Evolutionary conservation across 176 grass and related monocot genomes (phyloP).

Genomic region (Hordeum marinum): DNA sequence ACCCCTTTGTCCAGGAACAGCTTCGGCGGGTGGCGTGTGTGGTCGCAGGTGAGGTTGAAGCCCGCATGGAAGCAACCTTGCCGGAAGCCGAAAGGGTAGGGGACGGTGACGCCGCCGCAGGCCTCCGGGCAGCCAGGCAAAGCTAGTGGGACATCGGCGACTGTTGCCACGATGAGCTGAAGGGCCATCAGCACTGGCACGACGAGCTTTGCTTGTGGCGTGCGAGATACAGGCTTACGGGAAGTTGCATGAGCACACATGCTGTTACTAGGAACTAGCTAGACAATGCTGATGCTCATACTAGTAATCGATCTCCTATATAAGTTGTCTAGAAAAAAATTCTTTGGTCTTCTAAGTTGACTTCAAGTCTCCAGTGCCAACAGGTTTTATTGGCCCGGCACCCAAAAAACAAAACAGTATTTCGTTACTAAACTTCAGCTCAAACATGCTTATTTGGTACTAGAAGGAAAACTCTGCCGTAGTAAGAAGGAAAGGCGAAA

Average conservation of each 20-base stretch:
- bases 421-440: too few relatives aligned
- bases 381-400: too few relatives aligned
- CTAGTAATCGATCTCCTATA: too few relatives aligned
- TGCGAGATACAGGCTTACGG: too few relatives aligned
- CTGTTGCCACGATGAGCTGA: background rate
- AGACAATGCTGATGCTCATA: too few relatives aligned
- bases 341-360: background rate
- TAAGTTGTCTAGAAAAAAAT: too few relatives aligned
- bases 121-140: slow-evolving; percentile 22
- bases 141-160: background rate
- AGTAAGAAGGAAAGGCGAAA: background rate
- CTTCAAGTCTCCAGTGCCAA: background rate
- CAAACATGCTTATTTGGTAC: too few relatives aligned
- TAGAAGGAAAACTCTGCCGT: background rate
- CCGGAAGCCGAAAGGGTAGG: slow-evolving; percentile 33
- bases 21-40: background rate
- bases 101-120: slow-evolving; percentile 14
- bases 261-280: too few relatives aligned
- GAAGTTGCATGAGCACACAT: too few relatives aligned
- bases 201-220: too few relatives aligned
- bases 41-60: slow-evolving; percentile 28
- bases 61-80: background rate
- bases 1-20: background rate
- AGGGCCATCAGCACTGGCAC: background rate
- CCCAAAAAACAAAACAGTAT: too few relatives aligned